Evolutionary conservation across 306 rosid species (phyloP), one percentile per base, ranked within the genome.

Genomic region (Rubus idaeus): DNA sequence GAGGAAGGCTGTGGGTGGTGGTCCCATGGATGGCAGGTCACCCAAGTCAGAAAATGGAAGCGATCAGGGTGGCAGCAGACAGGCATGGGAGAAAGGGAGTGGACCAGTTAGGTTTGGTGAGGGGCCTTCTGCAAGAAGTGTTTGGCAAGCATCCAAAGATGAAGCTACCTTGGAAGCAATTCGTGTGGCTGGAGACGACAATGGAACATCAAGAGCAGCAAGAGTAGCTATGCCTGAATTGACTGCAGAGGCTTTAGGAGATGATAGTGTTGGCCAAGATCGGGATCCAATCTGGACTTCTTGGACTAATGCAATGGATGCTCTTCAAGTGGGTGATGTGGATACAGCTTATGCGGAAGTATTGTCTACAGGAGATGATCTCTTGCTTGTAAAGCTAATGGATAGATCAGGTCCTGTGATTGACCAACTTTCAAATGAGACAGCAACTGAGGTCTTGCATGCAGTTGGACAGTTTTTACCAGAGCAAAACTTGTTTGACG

Each of bases 91-190:
- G 46, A 90, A 89, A 84, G 98, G 90, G 67, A 84, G 86, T 78
- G 87, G 91, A 83, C 93, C 93, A 41, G 73, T 88, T 74, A 84
- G 97, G 80, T 87, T 88, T 60, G 98, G 97, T 40, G 97, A 95
- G 88, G 98, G 98, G 42, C 98, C 98, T 84, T 95, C 98, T 6
- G 98, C 98, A 52, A 90, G 98, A 86, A 92, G 98, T 71, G 98
- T 95, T 46, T 95, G 98, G 98, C 98, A 89, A 84, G 97, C 98
- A 66, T 95, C 97, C 7, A 95, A 95, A 83, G 98, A 95, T 66
- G 98, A 95, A 89, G 98, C 98, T 70, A 92, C 98, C 66, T 82
- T 95, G 82, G 97, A 90, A 88, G 98, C 98, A 68, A 95, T 95
- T 82, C 86, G 97, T 53, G 94, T 92, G 50, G 97, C 96, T 55